These are phyloP conservation scores for Gossypium schwendimanii DNA, from an alignment of 441 rosid species.

Conservation along the genomic window DNA sequence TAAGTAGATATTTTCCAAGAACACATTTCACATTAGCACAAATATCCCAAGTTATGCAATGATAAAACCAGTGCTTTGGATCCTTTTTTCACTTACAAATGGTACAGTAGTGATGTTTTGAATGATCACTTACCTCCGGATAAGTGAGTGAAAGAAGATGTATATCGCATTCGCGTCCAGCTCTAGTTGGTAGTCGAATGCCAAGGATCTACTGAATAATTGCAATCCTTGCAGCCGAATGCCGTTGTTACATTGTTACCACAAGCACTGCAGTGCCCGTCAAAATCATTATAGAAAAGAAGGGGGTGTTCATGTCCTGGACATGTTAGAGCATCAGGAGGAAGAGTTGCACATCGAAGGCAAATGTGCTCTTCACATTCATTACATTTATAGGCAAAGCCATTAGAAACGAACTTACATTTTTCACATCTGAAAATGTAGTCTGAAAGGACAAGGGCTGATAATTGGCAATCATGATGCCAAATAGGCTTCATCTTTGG, in stretches of 20 bases:
- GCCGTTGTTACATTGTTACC: rapidly evolving
- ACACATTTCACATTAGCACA: background rate
- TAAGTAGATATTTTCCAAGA: background rate
- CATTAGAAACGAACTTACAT: background rate
- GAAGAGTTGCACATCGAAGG: background rate
- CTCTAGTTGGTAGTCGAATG: background rate
- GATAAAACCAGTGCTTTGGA: background rate
- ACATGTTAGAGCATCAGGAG: background rate
- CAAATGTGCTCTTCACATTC: background rate
- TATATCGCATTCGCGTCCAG: background rate
- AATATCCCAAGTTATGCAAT: background rate
- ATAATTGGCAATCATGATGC: background rate
- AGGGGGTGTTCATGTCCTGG: background rate
- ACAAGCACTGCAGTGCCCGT: background rate
- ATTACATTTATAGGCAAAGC: background rate
- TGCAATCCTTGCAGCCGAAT: background rate
- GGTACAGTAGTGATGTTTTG: background rate
- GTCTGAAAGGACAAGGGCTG: background rate
- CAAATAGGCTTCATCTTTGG: background rate
- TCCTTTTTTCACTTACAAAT: background rate
- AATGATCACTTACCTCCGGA: background rate
- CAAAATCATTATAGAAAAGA: too few species aligned
- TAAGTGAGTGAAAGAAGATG: background rate
- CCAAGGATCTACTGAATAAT: background rate
- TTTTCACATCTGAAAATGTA: rapidly evolving